Base-by-base conservation (phyloP, 352 stramenopile species). In the Globisporangium parvum region DNA sequence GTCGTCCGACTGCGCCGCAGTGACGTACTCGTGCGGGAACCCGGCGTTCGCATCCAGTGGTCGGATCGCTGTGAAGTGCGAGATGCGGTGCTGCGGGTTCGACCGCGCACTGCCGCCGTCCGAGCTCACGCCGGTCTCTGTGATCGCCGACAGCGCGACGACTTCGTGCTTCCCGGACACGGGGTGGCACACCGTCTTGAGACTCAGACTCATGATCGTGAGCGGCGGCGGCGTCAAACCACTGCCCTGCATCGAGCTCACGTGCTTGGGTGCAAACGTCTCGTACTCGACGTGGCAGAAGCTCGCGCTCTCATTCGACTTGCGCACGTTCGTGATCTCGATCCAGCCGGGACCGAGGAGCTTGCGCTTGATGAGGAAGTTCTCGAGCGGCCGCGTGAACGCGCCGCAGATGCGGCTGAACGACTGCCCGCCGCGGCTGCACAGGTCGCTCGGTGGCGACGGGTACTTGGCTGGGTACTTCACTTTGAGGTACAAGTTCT, bases 281-380 rank as follows among this genome's bases (percentile, higher is more conserved):
- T 91, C 70, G 33, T 96, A 92, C 76, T 99, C 96, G 51, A 96
- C 70, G 59, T 96, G 93, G 69, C 96, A 99, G 68, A 96, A 99
- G 47, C 82, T 93, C 35, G 82, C 74, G 55, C 64, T 81, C 20
- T 88, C 77, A 20, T 62, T 79, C 18, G 77, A 78, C 35, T 82
- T 73, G 44, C 76, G 60, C n/a, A 97, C 87, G 52, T 91, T 79
- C 51, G 90, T 88, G 59, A 99, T 93, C 50, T 96, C 88, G 49
- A 99, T 74, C 97, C 97, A 99, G 26, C 96, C 92, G 4, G 98
- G 98, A 23, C 98, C 97, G 70, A 98, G 97, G 23, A 99, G 73
- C 57, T 97, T 95, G 50, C 96, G 90, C 57, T 98, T 98, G 41
- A 99, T 66, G 20, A 99, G 67, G 66, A 99, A 99, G 21, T 95